phyloP scores from a whole-genome alignment of 2,329 filamentous ascomycete genomes.

The Sarocladiaceae sp. region DNA sequence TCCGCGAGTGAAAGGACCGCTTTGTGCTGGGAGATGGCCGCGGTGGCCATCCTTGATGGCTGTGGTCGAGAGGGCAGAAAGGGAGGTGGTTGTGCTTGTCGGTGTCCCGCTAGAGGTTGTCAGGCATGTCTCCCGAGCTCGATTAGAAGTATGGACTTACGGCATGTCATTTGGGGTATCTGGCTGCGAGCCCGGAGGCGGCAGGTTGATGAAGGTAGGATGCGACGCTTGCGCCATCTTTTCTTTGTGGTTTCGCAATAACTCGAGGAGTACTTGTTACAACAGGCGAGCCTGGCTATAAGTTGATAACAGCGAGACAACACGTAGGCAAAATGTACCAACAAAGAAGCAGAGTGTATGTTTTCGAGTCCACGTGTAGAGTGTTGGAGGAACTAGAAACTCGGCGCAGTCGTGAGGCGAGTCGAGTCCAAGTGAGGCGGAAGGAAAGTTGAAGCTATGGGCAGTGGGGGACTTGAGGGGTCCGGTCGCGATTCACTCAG shows the following conservation, averaged over 20 bases:
- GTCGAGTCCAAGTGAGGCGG: not conserved
- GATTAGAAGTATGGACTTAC: slow-evolving; percentile 49
- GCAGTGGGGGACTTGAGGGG: not conserved
- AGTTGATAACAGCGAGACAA: too few relatives aligned
- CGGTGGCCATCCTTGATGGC: slow-evolving; percentile 96
- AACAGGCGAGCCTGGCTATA: too few relatives aligned
- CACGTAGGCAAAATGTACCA: too few relatives aligned
- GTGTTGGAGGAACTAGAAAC: not conserved
- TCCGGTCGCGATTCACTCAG: not conserved
- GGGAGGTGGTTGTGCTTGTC: slow-evolving; percentile 85
- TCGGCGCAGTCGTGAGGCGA: not conserved
- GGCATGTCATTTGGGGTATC: slow-evolving; percentile 87
- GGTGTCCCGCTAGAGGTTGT: slow-evolving; percentile 69
- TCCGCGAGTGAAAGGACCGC: slow-evolving; percentile 45
- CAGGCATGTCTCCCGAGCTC: slow-evolving; percentile 12
- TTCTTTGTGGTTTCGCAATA: not conserved
- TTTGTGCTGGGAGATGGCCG: slow-evolving; percentile 63
- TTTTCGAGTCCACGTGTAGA: too few relatives aligned
- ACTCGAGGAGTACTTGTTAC: not conserved
- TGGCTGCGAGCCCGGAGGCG: slow-evolving; percentile 74
- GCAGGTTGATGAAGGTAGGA: slow-evolving; percentile 78
- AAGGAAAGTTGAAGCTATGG: not conserved
- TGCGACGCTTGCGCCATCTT: slow-evolving; percentile 37
- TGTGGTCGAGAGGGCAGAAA: slow-evolving; percentile 87
- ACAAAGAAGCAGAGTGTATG: too few relatives aligned